Evolutionary conservation across 148 eudicot species (phyloP).

Genomic region (Amaranthus cruentus): DNA sequence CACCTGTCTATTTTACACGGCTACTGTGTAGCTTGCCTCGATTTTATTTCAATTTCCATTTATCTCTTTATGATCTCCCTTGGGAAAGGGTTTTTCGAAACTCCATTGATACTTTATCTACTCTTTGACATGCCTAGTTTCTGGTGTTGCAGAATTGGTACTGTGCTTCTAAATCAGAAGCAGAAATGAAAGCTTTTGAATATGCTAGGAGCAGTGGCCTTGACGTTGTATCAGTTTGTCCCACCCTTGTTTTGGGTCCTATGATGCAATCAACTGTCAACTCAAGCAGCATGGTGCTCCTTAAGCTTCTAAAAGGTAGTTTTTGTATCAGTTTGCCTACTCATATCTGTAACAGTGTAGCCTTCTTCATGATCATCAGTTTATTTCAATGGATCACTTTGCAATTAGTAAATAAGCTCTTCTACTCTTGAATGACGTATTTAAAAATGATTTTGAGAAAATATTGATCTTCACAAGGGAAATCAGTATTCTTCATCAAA

Average conservation of each 20-base stretch:
- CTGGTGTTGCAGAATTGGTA: conserved; percentile 65
- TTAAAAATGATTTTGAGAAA: not conserved
- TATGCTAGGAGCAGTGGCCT: conserved; percentile 59
- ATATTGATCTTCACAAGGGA: not conserved
- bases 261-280: conserved; percentile 56
- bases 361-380: not conserved
- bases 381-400: not conserved
- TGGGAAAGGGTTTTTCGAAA: not conserved
- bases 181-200: conserved; percentile 68
- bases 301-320: conserved; percentile 75
- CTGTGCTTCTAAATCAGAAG: conserved; percentile 65
- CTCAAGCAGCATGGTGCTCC: conserved; percentile 63
- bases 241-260: conserved; percentile 63
- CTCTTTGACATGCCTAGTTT: not conserved
- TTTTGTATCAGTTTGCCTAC: conserved; percentile 3
- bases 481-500: not conserved
- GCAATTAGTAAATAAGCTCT: not conserved
- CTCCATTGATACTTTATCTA: not conserved
- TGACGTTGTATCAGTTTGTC: conserved; percentile 61
- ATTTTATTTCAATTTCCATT: not conserved
- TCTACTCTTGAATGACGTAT: not conserved
- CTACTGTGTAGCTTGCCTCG: not conserved
- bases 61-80: not conserved
- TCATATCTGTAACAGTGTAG: not conserved
- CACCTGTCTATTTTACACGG: not conserved